Base-by-base conservation (phyloP, 1,139 yeast genomes). In the Nakaseomyces uthaithaninus region DNA sequence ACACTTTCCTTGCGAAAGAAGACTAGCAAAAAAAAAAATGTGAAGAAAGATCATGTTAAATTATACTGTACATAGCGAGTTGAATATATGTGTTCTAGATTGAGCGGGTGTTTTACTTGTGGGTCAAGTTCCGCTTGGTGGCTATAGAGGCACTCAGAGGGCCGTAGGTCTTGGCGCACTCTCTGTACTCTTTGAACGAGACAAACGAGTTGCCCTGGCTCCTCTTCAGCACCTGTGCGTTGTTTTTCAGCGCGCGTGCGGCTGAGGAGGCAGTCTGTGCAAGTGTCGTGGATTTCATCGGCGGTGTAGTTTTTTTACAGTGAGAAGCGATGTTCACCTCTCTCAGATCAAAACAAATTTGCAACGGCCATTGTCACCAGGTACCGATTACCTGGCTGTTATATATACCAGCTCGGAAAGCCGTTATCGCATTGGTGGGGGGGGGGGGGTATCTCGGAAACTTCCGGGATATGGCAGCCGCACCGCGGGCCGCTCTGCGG, bases 81-180 rank as follows among this genome's bases (percentile, higher is more conserved):
- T 22, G 24, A 22, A 22, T 22, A 22, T 22, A 22, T 22, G 24
- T 7, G 10, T 22, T n/a, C n/a, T n/a, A n/a, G n/a, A n/a, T n/a
- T n/a, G n/a, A n/a, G n/a, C n/a, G n/a, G 5, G 11, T 14, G 31
- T 34, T 30, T 8, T 40, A 33, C 4, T 37, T 36, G 36, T 45
- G 42, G 12, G 51, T 45, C 38, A 50, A 31, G 20, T 50, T 48
- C 36, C 52, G 49, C 33, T 42, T 48, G 2, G 49, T 36, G 14
- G 56, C 54, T 35, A 50, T 27, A 11, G 50, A 44, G 1, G 54
- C 57, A 38, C 55, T 49, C 37, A 54, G 41, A 9, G 57, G 59
- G n/a, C 59, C 59, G 37, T 53, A 54, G 11, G 55, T 53, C 46
- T 50, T 53, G 20, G 56, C 55, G 18, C 41, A 44, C 30, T 51